Evolutionary conservation across 164 flowering plant species (phyloP), one percentile per base, ranked within the genome.

Genomic region (Sedum album): DNA sequence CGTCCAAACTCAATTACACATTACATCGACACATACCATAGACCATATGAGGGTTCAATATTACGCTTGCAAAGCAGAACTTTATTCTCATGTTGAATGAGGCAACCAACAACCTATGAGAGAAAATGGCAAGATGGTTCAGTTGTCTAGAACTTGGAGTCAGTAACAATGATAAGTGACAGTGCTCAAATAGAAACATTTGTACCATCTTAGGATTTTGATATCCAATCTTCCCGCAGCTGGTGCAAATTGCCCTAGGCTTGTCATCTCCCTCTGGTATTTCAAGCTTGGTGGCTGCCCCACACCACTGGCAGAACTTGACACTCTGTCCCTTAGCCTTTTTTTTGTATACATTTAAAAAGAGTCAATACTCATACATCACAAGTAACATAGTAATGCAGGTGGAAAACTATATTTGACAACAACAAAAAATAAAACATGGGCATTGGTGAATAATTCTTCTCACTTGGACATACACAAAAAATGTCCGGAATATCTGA

Each of bases 181-280:
- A 41, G 46, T 15, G 8, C 38, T 35, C 3, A 41, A 41, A 41
- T 7, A 42, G 28, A n/a, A 31, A 63, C 8, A n/a, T 17, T 5
- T n/a, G 61, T 79, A 93, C 97, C 97, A 94, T 94, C 79, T 94
- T 94, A 9, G 98, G 98, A 73, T 94, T 94, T 80, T 89, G 89
- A 75, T 94, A 94, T 30, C 85, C 76, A 53, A 91, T 80, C 71
- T 78, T 87, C 51, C 82, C 89, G 74, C 98, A 94, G 15, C 64
- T 71, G 11, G 90, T 88, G 83, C 98, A 94, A 66, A 94, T 84
- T 69, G 90, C 87, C 78, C 97, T 84, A 60, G 72, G 66, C 80
- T 86, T 88, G 77, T 91, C 97, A 72, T 94, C 98, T 66, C 98
- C 97, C 57, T 87, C 87, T 64, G 97, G 97, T 77, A 88, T 79